These are phyloP conservation scores for Kazachstania kunashirensis DNA, from an alignment of 805 yeast genomes.

Conservation along the genomic window DNA sequence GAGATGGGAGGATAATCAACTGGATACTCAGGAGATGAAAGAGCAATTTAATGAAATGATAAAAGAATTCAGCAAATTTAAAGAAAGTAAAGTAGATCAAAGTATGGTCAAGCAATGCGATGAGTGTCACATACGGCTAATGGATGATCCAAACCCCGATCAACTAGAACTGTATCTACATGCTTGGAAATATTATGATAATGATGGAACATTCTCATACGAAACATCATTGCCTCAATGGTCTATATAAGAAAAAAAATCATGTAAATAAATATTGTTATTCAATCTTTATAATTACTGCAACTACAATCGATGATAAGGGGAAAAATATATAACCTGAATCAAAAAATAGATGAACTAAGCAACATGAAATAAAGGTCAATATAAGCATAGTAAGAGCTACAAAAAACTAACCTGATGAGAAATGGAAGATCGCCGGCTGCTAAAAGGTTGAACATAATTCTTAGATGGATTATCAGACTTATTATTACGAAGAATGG, in stretches of 20 bases:
- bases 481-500: too few relatives aligned
- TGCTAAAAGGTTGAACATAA: too few relatives aligned
- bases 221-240: conserved; percentile 40
- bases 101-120: conserved; percentile 9
- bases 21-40: conserved; percentile 5
- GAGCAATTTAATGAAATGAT: conserved; percentile 13
- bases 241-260: conserved; percentile 21
- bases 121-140: conserved; percentile 18
- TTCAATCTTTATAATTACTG: too few relatives aligned
- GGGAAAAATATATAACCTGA: too few relatives aligned
- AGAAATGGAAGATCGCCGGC: too few relatives aligned
- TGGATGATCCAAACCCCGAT: conserved; percentile 19
- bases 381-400: too few relatives aligned
- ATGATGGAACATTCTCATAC: conserved; percentile 28
- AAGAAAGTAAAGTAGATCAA: conserved; percentile 16
- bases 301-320: too few relatives aligned
- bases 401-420: too few relatives aligned
- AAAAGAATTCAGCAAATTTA: conserved; percentile 29
- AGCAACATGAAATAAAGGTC: too few relatives aligned
- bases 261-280: background rate
- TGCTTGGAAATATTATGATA: conserved; percentile 31
- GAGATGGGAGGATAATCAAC: conserved; percentile 13
- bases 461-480: too few relatives aligned
- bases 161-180: conserved; percentile 27
- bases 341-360: too few relatives aligned